phyloP scores from a whole-genome alignment of 495 filamentous ascomycete genomes.

The Aspergillus steynii region DNA sequence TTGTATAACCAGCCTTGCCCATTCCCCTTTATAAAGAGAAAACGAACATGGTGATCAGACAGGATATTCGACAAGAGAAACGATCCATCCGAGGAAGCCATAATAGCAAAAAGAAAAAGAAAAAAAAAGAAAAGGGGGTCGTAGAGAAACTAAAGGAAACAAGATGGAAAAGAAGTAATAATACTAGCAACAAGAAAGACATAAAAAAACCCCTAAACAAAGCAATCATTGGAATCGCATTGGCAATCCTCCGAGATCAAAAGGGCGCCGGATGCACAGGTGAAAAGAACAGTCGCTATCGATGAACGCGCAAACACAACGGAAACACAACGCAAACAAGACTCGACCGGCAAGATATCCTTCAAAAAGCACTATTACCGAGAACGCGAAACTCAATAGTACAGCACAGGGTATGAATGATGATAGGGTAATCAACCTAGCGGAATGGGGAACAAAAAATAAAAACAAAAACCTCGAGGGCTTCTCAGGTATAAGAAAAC shows the following conservation, averaged over 20 bases:
- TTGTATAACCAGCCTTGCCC: not conserved
- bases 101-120: not conserved
- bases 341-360: not conserved
- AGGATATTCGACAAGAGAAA: not conserved
- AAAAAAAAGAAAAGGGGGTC: not conserved
- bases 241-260: constrained; percentile 10
- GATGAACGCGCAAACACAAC: constrained; percentile 2
- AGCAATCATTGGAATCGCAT: constrained; percentile 8
- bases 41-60: not conserved
- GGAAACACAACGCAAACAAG: not conserved
- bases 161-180: constrained; percentile 1
- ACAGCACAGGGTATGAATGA: constrained; percentile 16
- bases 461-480: constrained; percentile 12
- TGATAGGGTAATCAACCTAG: constrained; percentile 5
- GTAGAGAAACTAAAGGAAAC: not conserved
- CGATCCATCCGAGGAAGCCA: not conserved
- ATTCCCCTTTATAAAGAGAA: not conserved
- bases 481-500: constrained; percentile 22
- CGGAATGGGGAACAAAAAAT: constrained; percentile 16
- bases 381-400: constrained; percentile 12
- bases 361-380: constrained; percentile 8
- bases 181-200: constrained; percentile 1
- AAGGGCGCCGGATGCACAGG: constrained; percentile 9
- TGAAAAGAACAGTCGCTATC: constrained; percentile 11
- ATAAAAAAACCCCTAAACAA: not conserved